These are phyloP conservation scores for Eucalyptus camaldulensis DNA, from an alignment of 345 rosid species.

Conservation along the genomic window DNA sequence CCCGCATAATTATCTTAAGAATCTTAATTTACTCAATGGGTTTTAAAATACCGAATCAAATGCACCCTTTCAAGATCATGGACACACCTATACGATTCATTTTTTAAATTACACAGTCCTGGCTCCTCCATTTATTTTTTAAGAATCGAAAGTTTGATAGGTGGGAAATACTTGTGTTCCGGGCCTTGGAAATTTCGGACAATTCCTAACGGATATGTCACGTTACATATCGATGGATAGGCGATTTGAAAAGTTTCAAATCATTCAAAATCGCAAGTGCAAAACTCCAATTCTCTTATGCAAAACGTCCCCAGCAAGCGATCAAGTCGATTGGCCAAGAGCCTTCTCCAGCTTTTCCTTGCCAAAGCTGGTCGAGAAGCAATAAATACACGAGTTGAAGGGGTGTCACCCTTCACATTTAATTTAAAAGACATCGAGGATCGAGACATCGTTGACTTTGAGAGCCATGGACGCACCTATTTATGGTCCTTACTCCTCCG, in stretches of 20 bases:
- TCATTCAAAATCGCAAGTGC: not conserved
- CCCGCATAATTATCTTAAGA: accelerated
- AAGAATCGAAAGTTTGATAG: not conserved
- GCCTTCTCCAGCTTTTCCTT: not conserved
- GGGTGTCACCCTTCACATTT: no score
- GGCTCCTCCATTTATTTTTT: not conserved
- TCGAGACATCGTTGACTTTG: no score
- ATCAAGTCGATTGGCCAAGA: not conserved
- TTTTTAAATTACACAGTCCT: not conserved
- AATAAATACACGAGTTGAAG: not conserved
- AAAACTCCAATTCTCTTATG: not conserved
- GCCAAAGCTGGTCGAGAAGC: not conserved
- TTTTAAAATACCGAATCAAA: no score
- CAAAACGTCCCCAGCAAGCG: not conserved
- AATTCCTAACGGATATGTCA: not conserved
- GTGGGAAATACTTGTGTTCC: not conserved
- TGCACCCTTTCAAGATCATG: accelerated
- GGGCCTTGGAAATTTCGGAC: not conserved
- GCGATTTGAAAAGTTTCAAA: not conserved
- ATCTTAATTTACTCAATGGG: no score
- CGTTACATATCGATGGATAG: not conserved
- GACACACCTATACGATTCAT: not conserved
- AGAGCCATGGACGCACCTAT: not conserved
- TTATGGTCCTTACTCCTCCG: not conserved
- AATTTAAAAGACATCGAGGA: no score